Evolutionary conservation across 2,329 filamentous ascomycete genomes (phyloP).

Genomic region (Aspergillus quadrilineatus): DNA sequence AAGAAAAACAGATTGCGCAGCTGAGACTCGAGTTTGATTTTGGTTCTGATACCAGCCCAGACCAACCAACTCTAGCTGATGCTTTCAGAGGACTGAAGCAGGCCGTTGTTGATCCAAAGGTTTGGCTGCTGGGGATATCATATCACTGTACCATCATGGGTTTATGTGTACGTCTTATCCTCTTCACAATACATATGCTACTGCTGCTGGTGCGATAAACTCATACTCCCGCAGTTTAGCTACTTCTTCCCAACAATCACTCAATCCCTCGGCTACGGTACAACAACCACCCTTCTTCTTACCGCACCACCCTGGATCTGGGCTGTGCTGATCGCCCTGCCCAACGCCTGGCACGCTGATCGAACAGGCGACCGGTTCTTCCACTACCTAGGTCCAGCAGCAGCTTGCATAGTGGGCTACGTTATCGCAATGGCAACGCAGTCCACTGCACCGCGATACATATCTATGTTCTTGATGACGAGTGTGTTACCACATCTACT

Average conservation of each 20-base stretch:
- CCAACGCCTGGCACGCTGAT: not conserved
- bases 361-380: not conserved
- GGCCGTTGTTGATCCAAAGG: not conserved
- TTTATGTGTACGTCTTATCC: not conserved
- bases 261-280: not conserved
- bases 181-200: not conserved
- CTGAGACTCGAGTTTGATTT: not conserved
- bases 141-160: slow-evolving; percentile 1
- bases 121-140: not conserved
- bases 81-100: not conserved
- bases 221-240: not conserved
- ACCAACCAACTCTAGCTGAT: not conserved
- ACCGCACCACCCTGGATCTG: not conserved
- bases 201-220: not conserved
- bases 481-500: not conserved
- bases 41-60: not conserved
- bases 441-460: not conserved
- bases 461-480: not conserved
- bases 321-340: not conserved
- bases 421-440: not conserved
- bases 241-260: not conserved
- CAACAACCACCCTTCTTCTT: not conserved
- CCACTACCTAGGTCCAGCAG: not conserved
- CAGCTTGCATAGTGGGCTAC: not conserved
- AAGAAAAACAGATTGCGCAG: not conserved